Evolutionary conservation across 495 filamentous ascomycete genomes (phyloP), one percentile per base, ranked within the genome.

Genomic region (Echria macrotheca): DNA sequence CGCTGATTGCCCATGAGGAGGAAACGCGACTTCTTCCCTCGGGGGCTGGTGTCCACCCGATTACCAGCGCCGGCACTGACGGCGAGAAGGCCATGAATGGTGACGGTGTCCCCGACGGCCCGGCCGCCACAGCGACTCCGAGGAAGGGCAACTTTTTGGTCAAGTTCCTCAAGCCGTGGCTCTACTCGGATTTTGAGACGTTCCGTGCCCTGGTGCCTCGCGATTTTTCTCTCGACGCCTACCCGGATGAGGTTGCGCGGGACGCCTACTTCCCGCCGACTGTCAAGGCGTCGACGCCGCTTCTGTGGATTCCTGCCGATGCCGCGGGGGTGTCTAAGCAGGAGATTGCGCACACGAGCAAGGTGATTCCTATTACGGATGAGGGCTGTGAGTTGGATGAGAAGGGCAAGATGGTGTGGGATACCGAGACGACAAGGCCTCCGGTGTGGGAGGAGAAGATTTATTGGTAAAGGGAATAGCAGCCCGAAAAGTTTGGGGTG

Each of bases 271-370:
- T 76, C 66, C 82, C 91, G 44, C 90, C 91, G 2, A 72, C 80
- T 5, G 77, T 94, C 49, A 79, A 57, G 8, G 73, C 80, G 8
- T 61, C 69, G 47, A 73, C 82, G 1, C 86, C 87, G 18, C 66
- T 91, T 31, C 72, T 96, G 22, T 96, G 91, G 91, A 83, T 96
- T 48, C 87, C 89, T 5, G 73, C 75, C 40, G 91, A 96, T 58
- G 66, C 74, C 1, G 71, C 83, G 48, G 91, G 91, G 40, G 75
- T 95, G 32, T 86, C 81, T 33, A 75, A 73, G 64, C 83, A 91
- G 67, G 91, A 95, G 71, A 71, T 90, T 38, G 70, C 70, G 14
- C 84, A 90, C 58, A 86, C 83, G 12, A 69, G 72, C 54, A 77
- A 76, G 50, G 82, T 86, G 32, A 85, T 95, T 39, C 76, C 80